Evolutionary conservation across 208 protist species (phyloP).

Genomic region (Wallacemonas rigidus): DNA sequence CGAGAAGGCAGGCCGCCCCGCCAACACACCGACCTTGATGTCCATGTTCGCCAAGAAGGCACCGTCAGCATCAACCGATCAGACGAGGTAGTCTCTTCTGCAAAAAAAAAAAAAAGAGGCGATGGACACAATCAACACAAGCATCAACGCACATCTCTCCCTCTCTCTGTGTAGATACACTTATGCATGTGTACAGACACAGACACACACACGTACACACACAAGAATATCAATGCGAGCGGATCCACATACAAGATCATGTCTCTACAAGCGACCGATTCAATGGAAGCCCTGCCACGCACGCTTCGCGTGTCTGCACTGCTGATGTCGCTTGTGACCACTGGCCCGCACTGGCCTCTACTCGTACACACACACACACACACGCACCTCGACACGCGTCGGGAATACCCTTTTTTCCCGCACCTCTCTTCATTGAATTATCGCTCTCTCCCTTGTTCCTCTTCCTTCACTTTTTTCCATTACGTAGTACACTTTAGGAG

Average conservation of each 20-base stretch:
- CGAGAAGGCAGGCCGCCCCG: constrained; percentile 58
- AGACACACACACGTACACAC: background rate
- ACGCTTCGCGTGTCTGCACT: too few relatives aligned
- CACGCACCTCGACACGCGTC: too few relatives aligned
- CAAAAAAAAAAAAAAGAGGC: background rate
- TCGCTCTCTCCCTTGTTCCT: background rate
- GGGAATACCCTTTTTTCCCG: too few relatives aligned
- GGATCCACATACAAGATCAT: too few relatives aligned
- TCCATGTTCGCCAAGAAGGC: constrained; percentile 60
- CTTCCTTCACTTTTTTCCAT: background rate
- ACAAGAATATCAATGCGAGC: too few relatives aligned
- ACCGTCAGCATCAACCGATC: background rate
- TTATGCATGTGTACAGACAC: background rate
- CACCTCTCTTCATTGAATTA: too few relatives aligned
- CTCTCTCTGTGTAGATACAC: too few relatives aligned
- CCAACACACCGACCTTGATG: constrained; percentile 60
- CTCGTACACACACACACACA: background rate
- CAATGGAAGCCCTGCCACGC: too few relatives aligned
- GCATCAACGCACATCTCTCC: background rate
- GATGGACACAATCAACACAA: background rate
- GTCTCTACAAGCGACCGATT: too few relatives aligned
- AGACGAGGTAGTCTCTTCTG: background rate
- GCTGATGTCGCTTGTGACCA: too few relatives aligned
- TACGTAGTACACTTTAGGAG: background rate
- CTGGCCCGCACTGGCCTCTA: background rate